Base-by-base conservation (phyloP, 1,139 yeast genomes). In the Taphrina deformans region DNA sequence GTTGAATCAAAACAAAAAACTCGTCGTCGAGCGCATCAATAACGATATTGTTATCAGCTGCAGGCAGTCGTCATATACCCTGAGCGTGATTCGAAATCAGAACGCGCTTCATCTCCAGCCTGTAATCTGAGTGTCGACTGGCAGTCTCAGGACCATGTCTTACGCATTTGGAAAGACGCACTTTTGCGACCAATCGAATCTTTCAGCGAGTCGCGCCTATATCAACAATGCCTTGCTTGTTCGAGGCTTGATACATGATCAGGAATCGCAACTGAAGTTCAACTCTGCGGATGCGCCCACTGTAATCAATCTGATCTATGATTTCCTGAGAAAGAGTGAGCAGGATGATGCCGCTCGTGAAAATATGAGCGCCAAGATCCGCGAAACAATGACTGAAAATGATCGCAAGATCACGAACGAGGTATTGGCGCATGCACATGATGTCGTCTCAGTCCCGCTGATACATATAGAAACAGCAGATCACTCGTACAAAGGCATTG, bases 271-370 rank as follows among this genome's bases (percentile, higher is more conserved):
- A 23, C 51, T 59, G 31, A 59, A 59, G 27, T 59, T 59, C 56
- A 59, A 59, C n/a, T 59, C 63, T 12, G 63, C 63, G 2, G 63
- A 59, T 24, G 63, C 63, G 63, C 63, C 63, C 2, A 16, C 50
- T 33, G 63, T 59, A 18, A 59, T 59, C 31, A 59, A 59, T 27
- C 40, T 59, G 26, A 33, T 59, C 14, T 59, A 59, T 26, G 56
- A 59, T 27, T 50, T 59, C 27, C 51, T 59, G 48, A 24, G 55
- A 33, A 51, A 52, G 29, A 59, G 63, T 27, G 56, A 35, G 31
- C 46, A 52, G 41, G 63, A 59, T n/a, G 63, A 59, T n/a, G 23
- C 31, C 14, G 48, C 29, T 12, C 29, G 58, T 14, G 58, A 53
- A 31, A 31, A 29, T n/a, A 53, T 53, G 58, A 53, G 58, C 23